Conservation (phyloP, 2,329 filamentous ascomycete species). For the Paraphoma sp. region DNA sequence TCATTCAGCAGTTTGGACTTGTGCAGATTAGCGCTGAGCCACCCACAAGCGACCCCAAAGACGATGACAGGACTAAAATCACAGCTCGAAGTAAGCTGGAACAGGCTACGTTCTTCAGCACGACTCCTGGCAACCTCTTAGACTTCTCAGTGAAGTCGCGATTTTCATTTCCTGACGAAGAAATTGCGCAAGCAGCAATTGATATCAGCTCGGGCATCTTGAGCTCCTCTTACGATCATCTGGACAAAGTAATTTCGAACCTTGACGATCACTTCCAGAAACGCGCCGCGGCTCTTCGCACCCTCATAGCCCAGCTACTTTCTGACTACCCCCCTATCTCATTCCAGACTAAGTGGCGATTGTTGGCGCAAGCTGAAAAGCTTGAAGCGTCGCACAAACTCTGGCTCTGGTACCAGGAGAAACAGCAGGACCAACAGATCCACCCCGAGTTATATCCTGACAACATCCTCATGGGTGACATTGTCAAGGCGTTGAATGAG, state of each 20-base stretch:
- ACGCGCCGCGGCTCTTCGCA: constrained; percentile 75
- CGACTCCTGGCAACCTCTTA: constrained; percentile 83
- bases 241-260: constrained; percentile 75
- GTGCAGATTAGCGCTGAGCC: constrained; percentile 61
- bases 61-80: constrained; percentile 57
- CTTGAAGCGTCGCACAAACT: constrained; percentile 79
- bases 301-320: constrained; percentile 75
- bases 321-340: constrained; percentile 70
- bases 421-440: constrained; percentile 72
- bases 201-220: constrained; percentile 83
- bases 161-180: constrained; percentile 69
- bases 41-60: constrained; percentile 63
- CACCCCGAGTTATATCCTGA: constrained; percentile 64
- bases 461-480: constrained; percentile 74
- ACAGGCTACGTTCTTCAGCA: constrained; percentile 92
- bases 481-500: constrained; percentile 78
- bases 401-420: constrained; percentile 81
- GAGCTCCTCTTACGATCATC: constrained; percentile 75
- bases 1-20: constrained; percentile 65
- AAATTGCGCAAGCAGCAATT: constrained; percentile 78
- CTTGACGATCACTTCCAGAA: constrained; percentile 81
- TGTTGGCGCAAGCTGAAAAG: constrained; percentile 92
- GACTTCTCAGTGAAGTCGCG: constrained; percentile 75
- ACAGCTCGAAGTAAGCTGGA: constrained; percentile 90
- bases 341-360: constrained; percentile 73